Evolutionary conservation across 306 rosid genomes (phyloP), one percentile per base, ranked within the genome.

Genomic region (Medicago arabica): DNA sequence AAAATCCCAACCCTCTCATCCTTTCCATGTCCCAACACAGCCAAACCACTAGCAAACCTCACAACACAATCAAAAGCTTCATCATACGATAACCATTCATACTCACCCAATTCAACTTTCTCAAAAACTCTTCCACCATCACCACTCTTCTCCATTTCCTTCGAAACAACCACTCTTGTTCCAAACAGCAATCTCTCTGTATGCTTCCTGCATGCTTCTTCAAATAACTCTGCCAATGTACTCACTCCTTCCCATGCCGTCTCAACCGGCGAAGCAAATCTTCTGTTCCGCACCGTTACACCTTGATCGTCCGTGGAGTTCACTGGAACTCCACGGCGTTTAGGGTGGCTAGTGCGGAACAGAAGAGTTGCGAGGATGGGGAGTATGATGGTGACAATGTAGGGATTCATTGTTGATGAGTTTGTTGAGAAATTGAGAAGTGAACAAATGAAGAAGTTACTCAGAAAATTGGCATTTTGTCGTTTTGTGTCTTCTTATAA

Each of bases 211-310:
- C 96, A 90, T 0, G 96, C 89, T 58, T 79, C 79, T 80, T 95
- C 97, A 55, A 92, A 92, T 55, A 95, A 92, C 51, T 92, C 89
- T 7, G 97, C 96, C 58, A 95, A 93, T 68, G 97, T 95, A 11
- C 82, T 53, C 58, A 90, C 83, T 1, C 96, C 97, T 25, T 92
- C 93, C 98, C 98, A 92, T 13, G 89, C 84, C 46, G 93, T 79
- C 64, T 77, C 71, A 13, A 95, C 88, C 0, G 91, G 92, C 21
- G 87, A 82, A 49, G 81, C 28, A 57, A 68, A 84, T 18, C 86
- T 86, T n/a, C 63, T 75, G 83, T 90, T 95, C 41, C 96, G 84
- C 16, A 95, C 21, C 0, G 88, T 82, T 17, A 81, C 67, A 34
- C 93, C 97, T 40, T 87, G 70, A 10, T 90, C 89, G 46, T 34